Conservation (phyloP, 1,284 basidiomycete species). For the Irpex rosettiformis region DNA sequence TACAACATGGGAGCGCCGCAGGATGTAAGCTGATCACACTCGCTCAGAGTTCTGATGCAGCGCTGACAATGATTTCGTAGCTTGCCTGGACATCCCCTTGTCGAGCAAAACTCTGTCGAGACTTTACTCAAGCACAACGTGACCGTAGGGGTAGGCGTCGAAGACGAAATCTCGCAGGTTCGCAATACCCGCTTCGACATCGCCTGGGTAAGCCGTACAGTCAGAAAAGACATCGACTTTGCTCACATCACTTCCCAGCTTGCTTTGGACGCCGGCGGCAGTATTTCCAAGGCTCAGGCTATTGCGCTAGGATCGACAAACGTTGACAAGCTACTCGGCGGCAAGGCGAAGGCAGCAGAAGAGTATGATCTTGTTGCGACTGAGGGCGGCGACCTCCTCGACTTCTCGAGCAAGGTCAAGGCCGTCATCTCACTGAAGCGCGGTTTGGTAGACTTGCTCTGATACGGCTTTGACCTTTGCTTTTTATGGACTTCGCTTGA, state of each 20-base stretch:
- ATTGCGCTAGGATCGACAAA: conserved; percentile 60
- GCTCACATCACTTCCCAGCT: conserved; percentile 20
- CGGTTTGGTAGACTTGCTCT: conserved; percentile 23
- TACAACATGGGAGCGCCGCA: conserved; percentile 49
- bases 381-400: conserved; percentile 25
- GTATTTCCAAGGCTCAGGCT: conserved; percentile 48
- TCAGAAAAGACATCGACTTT: too few relatives aligned
- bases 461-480: too few relatives aligned
- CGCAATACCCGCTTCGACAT: conserved; percentile 62
- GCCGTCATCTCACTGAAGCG: conserved; percentile 38
- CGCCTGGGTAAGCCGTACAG: conserved; percentile 41
- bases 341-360: conserved; percentile 23
- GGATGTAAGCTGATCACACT: conserved; percentile 36
- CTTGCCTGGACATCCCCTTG: conserved; percentile 72
- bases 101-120: conserved; percentile 60
- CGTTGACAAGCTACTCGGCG: conserved; percentile 53
- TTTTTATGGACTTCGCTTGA: neutral
- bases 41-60: neutral
- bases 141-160: conserved; percentile 67
- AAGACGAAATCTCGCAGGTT: conserved; percentile 47
- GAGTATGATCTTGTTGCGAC: conserved; percentile 44
- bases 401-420: conserved; percentile 44
- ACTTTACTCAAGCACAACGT: conserved; percentile 66
- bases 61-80: conserved; percentile 28
- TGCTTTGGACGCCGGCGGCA: conserved; percentile 31